Evolutionary conservation across 73 alveolate genomes (phyloP).

Genomic region (Vitrella brassicaformis): DNA sequence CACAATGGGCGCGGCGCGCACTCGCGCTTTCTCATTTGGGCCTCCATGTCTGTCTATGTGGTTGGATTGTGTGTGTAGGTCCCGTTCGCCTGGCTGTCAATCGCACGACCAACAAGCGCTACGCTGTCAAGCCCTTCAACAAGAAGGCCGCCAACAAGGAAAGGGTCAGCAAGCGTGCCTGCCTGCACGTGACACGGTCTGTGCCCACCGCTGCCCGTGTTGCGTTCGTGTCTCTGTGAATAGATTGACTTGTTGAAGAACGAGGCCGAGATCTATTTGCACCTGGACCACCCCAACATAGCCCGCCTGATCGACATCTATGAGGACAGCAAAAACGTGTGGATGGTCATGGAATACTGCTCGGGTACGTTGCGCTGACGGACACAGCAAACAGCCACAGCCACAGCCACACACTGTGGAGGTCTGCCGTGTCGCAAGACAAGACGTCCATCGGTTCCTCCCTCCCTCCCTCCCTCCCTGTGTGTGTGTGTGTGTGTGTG

Average conservation of each 20-base stretch:
- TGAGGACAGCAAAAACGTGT: conserved; percentile 9
- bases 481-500: neutral
- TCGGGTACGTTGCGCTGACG: too few relatives aligned
- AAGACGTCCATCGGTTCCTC: too few relatives aligned
- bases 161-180: neutral
- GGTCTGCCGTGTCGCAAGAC: too few relatives aligned
- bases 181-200: neutral
- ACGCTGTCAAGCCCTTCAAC: neutral
- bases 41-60: neutral
- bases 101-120: neutral
- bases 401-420: too few relatives aligned
- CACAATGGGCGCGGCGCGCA: neutral
- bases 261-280: conserved; percentile 7
- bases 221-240: neutral
- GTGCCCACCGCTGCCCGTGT: neutral
- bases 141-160: neutral
- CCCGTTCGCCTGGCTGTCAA: neutral
- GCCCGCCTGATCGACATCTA: conserved; percentile 12
- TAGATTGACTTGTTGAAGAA: neutral
- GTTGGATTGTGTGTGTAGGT: neutral
- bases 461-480: too few relatives aligned
- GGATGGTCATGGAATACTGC: conserved; percentile 27
- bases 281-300: conserved; percentile 24
- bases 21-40: neutral
- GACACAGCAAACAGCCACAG: too few relatives aligned